A percentile compares a stretch with the other conserved stretches of the same genome.
These are phyloP conservation scores for Phytophthora tubulina DNA, from an alignment of 352 stramenopile species.

Conservation along the genomic window DNA sequence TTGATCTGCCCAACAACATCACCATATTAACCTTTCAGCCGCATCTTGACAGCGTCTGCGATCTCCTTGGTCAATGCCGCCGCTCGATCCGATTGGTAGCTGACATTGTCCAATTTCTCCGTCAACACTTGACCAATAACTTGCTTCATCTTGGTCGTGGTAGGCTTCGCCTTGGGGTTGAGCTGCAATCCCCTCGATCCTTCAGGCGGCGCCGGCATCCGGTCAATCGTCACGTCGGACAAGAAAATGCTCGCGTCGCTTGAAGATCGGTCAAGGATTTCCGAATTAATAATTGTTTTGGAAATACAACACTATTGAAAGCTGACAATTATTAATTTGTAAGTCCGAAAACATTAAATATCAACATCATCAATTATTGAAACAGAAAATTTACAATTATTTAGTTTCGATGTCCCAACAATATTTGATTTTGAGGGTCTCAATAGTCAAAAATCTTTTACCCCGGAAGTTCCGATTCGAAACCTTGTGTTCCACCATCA, in stretches of 20 bases:
- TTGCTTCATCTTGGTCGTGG: conserved; percentile 86
- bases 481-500: conserved; percentile 14
- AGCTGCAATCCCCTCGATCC: conserved; percentile 56
- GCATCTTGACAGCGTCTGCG: conserved; percentile 84
- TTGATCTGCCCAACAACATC: neutral
- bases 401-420: too few relatives aligned
- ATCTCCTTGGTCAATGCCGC: conserved; percentile 88
- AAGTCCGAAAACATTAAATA: too few relatives aligned
- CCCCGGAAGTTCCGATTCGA: too few relatives aligned
- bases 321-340: too few relatives aligned
- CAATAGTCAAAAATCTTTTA: too few relatives aligned
- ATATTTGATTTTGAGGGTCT: too few relatives aligned
- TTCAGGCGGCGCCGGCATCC: conserved; percentile 59
- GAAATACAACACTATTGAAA: too few relatives aligned
- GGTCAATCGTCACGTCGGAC: neutral
- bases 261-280: conserved; percentile 21
- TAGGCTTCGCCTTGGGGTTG: conserved; percentile 66
- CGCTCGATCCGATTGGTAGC: conserved; percentile 81
- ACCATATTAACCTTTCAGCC: conserved; percentile 70
- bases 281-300: too few relatives aligned
- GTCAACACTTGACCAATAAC: conserved; percentile 70
- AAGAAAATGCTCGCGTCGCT: conserved; percentile 15
- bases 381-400: too few relatives aligned
- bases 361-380: too few relatives aligned
- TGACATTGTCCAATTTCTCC: conserved; percentile 71